These are phyloP conservation scores for Macrophomina phaseolina DNA, from an alignment of 2,329 filamentous ascomycete genomes.

Conservation along the genomic window DNA sequence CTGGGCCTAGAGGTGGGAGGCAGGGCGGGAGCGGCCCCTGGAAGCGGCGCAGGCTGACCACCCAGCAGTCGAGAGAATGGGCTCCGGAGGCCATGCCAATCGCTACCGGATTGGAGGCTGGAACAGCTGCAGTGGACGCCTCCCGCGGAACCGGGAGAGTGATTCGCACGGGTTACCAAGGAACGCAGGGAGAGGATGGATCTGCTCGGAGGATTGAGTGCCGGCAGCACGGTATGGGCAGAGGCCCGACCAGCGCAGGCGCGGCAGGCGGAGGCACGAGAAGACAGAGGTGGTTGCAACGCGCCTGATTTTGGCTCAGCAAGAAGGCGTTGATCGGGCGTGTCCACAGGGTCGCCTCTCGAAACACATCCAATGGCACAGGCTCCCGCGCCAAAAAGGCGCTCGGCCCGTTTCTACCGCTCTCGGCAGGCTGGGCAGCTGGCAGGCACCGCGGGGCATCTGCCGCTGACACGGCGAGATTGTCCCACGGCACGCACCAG, in stretches of 20 bases:
- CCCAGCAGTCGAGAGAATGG: not conserved
- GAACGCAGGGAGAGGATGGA: not conserved
- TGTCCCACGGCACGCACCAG: not conserved
- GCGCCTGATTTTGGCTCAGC: not conserved
- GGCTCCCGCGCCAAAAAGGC: not conserved
- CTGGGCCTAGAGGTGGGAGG: no score
- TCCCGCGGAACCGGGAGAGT: not conserved
- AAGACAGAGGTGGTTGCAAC: no score
- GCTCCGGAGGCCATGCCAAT: not conserved
- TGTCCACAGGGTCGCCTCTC: not conserved
- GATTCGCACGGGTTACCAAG: not conserved
- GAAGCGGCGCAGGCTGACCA: not conserved
- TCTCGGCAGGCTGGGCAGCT: not conserved
- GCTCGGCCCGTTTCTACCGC: not conserved
- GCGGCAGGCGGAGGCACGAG: not conserved
- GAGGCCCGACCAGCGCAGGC: not conserved
- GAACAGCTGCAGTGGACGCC: not conserved
- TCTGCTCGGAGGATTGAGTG: not conserved
- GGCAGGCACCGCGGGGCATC: not conserved
- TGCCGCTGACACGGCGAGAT: not conserved
- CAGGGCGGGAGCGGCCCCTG: no score
- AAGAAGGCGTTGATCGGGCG: not conserved
- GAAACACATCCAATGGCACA: not conserved
- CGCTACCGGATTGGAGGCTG: not conserved
- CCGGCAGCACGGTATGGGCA: not conserved